phyloP scores from a whole-genome alignment of 306 rosid species.

The Oemleria cerasiformis region DNA sequence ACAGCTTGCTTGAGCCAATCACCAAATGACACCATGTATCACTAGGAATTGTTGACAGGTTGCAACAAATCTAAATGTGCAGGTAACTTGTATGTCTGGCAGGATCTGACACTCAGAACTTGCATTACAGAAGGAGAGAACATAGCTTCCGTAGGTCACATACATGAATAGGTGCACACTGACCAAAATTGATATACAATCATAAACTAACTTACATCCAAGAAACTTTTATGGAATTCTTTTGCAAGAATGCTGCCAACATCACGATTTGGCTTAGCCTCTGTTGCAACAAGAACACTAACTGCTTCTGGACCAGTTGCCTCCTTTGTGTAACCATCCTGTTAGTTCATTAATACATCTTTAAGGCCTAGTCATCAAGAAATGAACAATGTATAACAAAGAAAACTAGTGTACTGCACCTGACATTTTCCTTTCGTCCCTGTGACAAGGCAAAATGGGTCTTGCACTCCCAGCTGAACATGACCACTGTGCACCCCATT shows the following conservation, averaged over 20 bases:
- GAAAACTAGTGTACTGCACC: constrained; percentile 21
- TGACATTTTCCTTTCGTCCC: constrained; percentile 57
- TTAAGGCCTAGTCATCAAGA: neutral
- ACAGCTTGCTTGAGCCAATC: neutral
- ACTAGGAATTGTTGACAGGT: neutral
- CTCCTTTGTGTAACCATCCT: constrained; percentile 68
- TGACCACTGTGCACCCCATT: constrained; percentile 68
- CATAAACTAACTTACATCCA: constrained; percentile 39
- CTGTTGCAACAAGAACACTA: constrained; percentile 54
- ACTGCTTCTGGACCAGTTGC: constrained; percentile 44
- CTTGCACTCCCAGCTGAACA: constrained; percentile 51
- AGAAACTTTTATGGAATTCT: constrained; percentile 48
- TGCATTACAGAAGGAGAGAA: neutral
- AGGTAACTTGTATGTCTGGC: neutral
- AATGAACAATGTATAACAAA: neutral
- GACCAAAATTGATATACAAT: neutral
- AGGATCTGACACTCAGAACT: neutral
- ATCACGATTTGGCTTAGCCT: constrained; percentile 49
- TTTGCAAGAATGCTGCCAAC: constrained; percentile 35
- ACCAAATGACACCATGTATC: neutral
- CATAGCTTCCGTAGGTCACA: neutral
- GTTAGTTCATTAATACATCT: constrained; percentile 2
- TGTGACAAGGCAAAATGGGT: constrained; percentile 51
- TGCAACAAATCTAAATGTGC: neutral
- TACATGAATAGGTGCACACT: neutral